A percentile compares a stretch with the other conserved stretches of the same genome.
These are phyloP conservation scores for Coniferiporia sulphurascens DNA, from an alignment of 1,284 basidiomycete genomes.

Conservation along the genomic window DNA sequence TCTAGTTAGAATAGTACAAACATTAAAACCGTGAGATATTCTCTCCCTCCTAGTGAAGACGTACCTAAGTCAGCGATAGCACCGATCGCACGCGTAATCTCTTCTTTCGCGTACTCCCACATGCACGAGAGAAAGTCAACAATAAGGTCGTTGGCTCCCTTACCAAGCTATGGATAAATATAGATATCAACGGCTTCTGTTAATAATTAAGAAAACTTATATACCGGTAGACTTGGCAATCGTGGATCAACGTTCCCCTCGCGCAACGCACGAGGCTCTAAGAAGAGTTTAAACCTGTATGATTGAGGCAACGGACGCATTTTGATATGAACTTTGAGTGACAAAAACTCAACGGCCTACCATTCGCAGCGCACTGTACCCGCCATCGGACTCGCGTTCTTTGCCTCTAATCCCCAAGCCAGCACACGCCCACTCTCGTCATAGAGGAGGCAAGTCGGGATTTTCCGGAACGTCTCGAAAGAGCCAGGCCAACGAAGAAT, in stretches of 20 bases:
- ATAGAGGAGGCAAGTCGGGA: conserved; percentile 75
- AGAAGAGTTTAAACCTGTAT: conserved; percentile 69
- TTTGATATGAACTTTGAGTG: conserved; percentile 1
- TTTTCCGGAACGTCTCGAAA: conserved; percentile 74
- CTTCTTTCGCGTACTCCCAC: conserved; percentile 80
- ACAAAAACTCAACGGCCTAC: conserved; percentile 23
- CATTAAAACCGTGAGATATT: background rate
- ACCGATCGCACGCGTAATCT: conserved; percentile 78
- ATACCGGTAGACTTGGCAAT: conserved; percentile 70
- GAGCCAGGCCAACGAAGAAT: conserved; percentile 77
- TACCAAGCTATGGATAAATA: conserved; percentile 50
- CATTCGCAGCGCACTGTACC: conserved; percentile 72
- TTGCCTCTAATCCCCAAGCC: conserved; percentile 78
- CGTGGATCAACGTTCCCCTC: conserved; percentile 68
- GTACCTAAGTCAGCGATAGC: conserved; percentile 74
- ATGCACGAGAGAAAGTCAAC: conserved; percentile 73
- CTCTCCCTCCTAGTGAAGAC: conserved; percentile 23
- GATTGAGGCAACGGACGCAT: conserved; percentile 22
- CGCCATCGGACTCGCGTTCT: conserved; percentile 62
- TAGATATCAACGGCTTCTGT: background rate
- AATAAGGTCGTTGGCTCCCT: conserved; percentile 69
- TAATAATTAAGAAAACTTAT: conserved; percentile 24
- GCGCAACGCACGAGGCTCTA: conserved; percentile 71
- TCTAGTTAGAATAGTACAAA: conserved; percentile 38
- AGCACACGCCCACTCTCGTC: conserved; percentile 63